Evolutionary conservation across 805 yeast species (phyloP), one percentile per base, ranked within the genome.

Genomic region (Saitoella complicata): DNA sequence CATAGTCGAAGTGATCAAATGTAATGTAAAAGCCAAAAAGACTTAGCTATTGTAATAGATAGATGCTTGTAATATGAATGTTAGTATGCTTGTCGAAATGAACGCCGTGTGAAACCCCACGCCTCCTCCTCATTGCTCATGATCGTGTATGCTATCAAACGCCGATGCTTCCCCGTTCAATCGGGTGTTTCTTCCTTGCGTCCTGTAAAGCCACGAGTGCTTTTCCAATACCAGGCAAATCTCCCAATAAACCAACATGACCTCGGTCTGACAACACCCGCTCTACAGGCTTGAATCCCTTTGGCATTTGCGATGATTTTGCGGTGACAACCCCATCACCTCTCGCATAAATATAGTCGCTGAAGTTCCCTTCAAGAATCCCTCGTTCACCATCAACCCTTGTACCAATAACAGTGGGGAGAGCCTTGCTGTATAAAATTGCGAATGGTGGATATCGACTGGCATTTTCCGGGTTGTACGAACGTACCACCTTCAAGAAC

Each of bases 261-360:
- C 94, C 95, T 39, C 72, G 63, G 1, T 65, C 68, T 33, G 80
- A 70, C 1, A 76, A 68, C 38, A 82, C 67, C 53, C 77, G 78
- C 6, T 80, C 87, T 9, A 70, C 81, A 1, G 82, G 53, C 3
- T 79, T 76, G 55, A 80, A 85, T 0, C 88, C 93, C 49, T 70
- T 69, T 38, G 80, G 82, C 0, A 95, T 96, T 73, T 86, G 73
- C 41, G 82, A 61, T 80, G 86, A 80, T 50, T 73, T 73, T 51
- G 80, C 82, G 60, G 82, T 82, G 1, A 84, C 84, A 12, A 87
- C 95, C 38, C 96, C 96, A 59, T 87, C 96, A 10, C 96, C 96
- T 4, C 84, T 83, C 0, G 94, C 94, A 55, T 83, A 86, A 53
- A 71, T 75, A 53, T 84, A 80, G 53, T 82, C 78, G 50, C 71